A percentile compares a stretch with the other conserved stretches of the same genome.
These are phyloP conservation scores for Climacium dendroides DNA, from an alignment of 225 moss, liverwort and hornwort species.

Conservation along the genomic window DNA sequence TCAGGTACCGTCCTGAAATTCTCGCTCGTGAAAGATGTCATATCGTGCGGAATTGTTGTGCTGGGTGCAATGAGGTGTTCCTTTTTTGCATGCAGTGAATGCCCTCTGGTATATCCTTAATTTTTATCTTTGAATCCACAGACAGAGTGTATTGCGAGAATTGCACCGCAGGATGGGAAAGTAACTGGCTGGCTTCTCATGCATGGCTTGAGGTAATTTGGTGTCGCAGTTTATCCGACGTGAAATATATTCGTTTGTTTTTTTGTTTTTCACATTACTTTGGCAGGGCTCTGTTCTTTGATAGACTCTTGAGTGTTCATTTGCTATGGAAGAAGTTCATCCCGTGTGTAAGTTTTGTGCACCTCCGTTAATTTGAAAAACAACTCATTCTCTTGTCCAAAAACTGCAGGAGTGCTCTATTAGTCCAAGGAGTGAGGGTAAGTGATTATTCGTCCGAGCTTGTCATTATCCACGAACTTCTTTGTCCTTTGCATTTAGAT, in stretches of 20 bases:
- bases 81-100: not conserved
- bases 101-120: not conserved
- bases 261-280: not conserved
- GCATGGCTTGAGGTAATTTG: constrained; percentile 73
- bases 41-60: not conserved
- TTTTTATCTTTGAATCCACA: constrained; percentile 13
- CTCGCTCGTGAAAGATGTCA: not conserved
- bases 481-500: not conserved
- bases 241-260: not conserved
- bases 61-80: not conserved
- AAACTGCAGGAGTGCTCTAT: constrained; percentile 54
- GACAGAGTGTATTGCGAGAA: constrained; percentile 88
- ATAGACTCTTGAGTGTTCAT: not conserved
- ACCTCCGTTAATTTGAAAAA: not conserved
- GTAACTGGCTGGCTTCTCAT: constrained; percentile 92
- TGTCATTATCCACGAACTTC: not conserved
- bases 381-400: not conserved
- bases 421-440: constrained; percentile 55
- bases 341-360: not conserved
- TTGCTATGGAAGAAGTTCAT: not conserved
- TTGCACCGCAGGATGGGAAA: constrained; percentile 65
- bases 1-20: constrained; percentile 28
- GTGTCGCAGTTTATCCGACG: not conserved
- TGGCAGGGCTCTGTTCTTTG: not conserved
- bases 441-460: not conserved